Base-by-base conservation (phyloP, 2,329 filamentous ascomycete genomes). In the Colletotrichum sublineola region DNA sequence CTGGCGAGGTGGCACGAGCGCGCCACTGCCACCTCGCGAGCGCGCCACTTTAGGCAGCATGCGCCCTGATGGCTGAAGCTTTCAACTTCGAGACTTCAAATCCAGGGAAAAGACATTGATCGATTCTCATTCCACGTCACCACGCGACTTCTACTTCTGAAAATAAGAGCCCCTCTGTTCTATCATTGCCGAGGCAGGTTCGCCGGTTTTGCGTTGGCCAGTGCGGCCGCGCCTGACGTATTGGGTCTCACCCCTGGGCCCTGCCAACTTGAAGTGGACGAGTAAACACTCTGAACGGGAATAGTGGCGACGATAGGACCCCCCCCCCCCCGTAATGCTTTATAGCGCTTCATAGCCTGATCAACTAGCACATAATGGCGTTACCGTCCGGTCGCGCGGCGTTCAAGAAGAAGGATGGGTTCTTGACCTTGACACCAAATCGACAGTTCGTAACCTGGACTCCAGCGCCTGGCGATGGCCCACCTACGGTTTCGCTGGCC, bases 391-490 rank as follows among this genome's bases (percentile, higher is more conserved):
- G 92, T 72, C 89, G 88, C 74, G 91, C 93, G 64, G 86, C 91
- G 71, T 98, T 96, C 88, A 98, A 98, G 85, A 99, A 98, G 86
- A 96, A 97, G 83, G 94, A 98, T 86, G 96, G 96, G 80, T 89
- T 90, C 73, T 85, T 99, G 78, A 89, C 90, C 36, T 86, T 98
- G 77, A 91, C 93, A 20, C 85, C 88, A 68, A 94, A 97, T 81
- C 87, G 90, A 78, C 89, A 89, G 78, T 90, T 88, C 48, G 89
- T 98, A 73, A 92, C 90, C 80, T 99, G 96, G 96, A 94, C 91
- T 42, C 93, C 94, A 12, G 86, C 89, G 66, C 87, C 88, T 57
- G 87, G 89, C 44, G 87, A 86, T 67, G 89, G 91, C 3, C 86
- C 90, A 65, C 88, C 93, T 4, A 85, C 87, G 36, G 84, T 98